A percentile compares a stretch with the other conserved stretches of the same genome.
Evolutionary conservation across 169 alveolate species (phyloP).

Genomic region (Cryptosporidium canis): DNA sequence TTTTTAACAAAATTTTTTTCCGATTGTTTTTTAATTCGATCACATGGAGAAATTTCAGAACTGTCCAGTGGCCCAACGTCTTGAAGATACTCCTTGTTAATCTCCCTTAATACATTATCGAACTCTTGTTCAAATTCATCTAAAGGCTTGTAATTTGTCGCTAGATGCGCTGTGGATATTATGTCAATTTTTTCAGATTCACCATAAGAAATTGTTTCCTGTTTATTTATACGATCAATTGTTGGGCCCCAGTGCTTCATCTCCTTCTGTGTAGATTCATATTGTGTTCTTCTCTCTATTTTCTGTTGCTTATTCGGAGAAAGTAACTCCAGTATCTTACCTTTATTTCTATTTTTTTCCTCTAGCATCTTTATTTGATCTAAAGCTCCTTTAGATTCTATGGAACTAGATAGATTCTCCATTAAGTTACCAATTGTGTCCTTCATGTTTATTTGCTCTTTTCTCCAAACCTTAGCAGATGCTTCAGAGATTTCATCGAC

Average conservation of each 20-base stretch:
- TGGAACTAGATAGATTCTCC: conserved; percentile 29
- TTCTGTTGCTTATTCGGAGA: conserved; percentile 73
- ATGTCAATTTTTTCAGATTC: conserved; percentile 62
- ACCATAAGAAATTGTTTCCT: conserved; percentile 40
- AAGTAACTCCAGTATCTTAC: conserved; percentile 4
- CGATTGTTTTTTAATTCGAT: conserved; percentile 28
- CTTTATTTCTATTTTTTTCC: background rate
- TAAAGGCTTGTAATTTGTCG: conserved; percentile 74
- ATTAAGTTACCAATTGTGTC: conserved; percentile 2
- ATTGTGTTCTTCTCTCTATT: conserved; percentile 76
- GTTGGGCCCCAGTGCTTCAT: conserved; percentile 80
- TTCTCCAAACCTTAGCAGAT: conserved; percentile 38
- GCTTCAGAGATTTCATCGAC: conserved; percentile 11
- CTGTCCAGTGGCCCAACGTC: background rate
- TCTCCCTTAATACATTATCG: conserved; percentile 4
- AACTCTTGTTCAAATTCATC: conserved; percentile 81
- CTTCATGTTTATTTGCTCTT: conserved; percentile 38
- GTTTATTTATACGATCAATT: conserved; percentile 72
- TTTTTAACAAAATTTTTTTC: conserved; percentile 55
- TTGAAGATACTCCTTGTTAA: background rate
- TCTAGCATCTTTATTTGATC: conserved; percentile 27
- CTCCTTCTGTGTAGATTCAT: conserved; percentile 71
- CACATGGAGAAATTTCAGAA: conserved; percentile 29
- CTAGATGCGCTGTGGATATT: conserved; percentile 64
- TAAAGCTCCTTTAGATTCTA: background rate